Percentiles rank a stretch among this genome's conserved stretches.
These are phyloP conservation scores for Talaromyces verruculosus DNA, from an alignment of 2,329 filamentous ascomycete species.

Conservation along the genomic window DNA sequence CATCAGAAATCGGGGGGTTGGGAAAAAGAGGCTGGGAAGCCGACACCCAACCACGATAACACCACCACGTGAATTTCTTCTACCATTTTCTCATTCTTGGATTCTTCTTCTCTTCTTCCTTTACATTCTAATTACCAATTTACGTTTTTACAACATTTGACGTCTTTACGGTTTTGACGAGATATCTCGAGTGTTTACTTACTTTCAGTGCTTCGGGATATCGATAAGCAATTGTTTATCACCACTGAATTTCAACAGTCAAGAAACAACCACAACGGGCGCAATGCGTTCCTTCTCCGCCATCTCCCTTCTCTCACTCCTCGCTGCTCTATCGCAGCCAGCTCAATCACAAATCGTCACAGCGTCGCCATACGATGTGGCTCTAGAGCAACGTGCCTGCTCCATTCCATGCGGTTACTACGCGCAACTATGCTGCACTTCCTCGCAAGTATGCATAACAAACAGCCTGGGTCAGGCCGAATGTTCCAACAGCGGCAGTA, in stretches of 20 bases:
- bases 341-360: conserved; percentile 33
- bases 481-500: conserved; percentile 37
- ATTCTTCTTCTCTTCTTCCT: conserved; percentile 5
- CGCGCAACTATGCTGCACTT: conserved; percentile 52
- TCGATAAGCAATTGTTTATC: not conserved
- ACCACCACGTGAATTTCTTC: conserved; percentile 14
- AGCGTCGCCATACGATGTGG: conserved; percentile 28
- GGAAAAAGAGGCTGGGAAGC: conserved; percentile 23
- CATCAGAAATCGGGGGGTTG: conserved; percentile 23
- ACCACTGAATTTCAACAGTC: not conserved
- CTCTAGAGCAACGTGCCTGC: conserved; percentile 41
- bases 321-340: conserved; percentile 28
- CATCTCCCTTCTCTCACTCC: conserved; percentile 30
- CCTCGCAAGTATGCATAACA: conserved; percentile 51
- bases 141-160: not conserved
- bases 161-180: conserved; percentile 1
- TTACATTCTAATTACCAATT: conserved; percentile 14
- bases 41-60: conserved; percentile 1
- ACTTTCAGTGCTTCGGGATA: not conserved
- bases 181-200: not conserved
- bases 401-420: conserved; percentile 55
- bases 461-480: conserved; percentile 51
- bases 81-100: not conserved
- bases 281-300: conserved; percentile 31
- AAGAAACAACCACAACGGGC: not conserved